These are phyloP conservation scores for Botrytis fragariae DNA, from an alignment of 2,329 filamentous ascomycete genomes.

Conservation along the genomic window DNA sequence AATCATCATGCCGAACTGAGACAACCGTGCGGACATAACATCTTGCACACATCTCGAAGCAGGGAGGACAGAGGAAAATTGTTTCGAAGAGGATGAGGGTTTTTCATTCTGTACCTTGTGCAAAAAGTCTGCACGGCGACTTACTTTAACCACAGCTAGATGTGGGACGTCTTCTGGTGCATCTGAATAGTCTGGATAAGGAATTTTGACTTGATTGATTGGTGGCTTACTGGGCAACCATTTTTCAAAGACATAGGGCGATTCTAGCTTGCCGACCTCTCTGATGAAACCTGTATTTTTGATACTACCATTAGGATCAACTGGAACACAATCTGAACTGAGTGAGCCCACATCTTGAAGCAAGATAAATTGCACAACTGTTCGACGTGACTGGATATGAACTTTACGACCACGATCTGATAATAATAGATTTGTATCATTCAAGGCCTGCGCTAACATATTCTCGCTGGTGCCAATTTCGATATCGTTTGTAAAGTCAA, in stretches of 20 bases:
- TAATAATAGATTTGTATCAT: constrained; percentile 30
- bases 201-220: constrained; percentile 41
- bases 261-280: constrained; percentile 26
- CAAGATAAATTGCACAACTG: constrained; percentile 28
- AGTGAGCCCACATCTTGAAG: not conserved
- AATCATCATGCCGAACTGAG: constrained; percentile 59
- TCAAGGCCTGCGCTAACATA: constrained; percentile 4
- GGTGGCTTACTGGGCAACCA: constrained; percentile 48
- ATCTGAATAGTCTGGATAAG: constrained; percentile 41
- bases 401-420: constrained; percentile 30
- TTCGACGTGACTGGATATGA: constrained; percentile 24
- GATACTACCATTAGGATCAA: not conserved
- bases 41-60: constrained; percentile 51
- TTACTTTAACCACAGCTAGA: constrained; percentile 49
- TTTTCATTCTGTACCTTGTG: constrained; percentile 39
- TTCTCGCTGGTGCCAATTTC: not conserved
- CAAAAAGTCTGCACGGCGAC: constrained; percentile 59
- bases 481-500: constrained; percentile 1
- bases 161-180: constrained; percentile 49
- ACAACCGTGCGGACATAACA: constrained; percentile 41
- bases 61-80: constrained; percentile 47
- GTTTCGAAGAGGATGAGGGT: constrained; percentile 31
- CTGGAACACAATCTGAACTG: not conserved
- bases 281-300: constrained; percentile 27
- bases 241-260: constrained; percentile 41